Evolutionary conservation across 73 alveolate species (phyloP).

Genomic region (Paramecium caudatum): DNA sequence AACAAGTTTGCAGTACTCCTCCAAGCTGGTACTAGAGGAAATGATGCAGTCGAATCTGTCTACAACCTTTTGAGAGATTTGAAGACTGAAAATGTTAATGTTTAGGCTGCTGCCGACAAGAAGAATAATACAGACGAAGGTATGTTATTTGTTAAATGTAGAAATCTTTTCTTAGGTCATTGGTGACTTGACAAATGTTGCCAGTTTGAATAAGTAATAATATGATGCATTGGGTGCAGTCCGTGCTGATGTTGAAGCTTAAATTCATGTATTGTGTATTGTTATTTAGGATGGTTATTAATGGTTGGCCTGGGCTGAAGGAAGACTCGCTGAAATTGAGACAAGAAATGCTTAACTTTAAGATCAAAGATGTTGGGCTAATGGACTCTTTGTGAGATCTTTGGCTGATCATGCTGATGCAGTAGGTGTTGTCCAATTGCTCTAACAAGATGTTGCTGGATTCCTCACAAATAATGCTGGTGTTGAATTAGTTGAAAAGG

Average conservation of each 20-base stretch:
- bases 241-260: conserved; percentile 63
- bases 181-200: conserved; percentile 72
- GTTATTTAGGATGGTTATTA: conserved; percentile 47
- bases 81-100: conserved; percentile 71
- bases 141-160: not conserved
- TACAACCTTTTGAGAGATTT: conserved; percentile 66
- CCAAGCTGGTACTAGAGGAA: conserved; percentile 63
- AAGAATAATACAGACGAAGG: conserved; percentile 68
- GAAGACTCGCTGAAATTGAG: conserved; percentile 69
- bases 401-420: conserved; percentile 68
- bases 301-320: conserved; percentile 64
- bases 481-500: conserved; percentile 66
- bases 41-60: conserved; percentile 71
- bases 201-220: conserved; percentile 43
- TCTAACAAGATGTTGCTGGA: conserved; percentile 56
- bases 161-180: conserved; percentile 63
- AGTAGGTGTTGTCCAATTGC: conserved; percentile 45
- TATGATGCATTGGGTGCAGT: conserved; percentile 50
- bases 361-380: conserved; percentile 61
- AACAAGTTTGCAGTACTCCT: conserved; percentile 67
- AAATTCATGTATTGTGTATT: conserved; percentile 16
- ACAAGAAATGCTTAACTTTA: conserved; percentile 40
- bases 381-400: conserved; percentile 66
- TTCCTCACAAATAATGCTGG: conserved; percentile 54
- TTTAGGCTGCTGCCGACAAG: conserved; percentile 66